Base-by-base conservation (phyloP, 2,329 filamentous ascomycete species). In the Chaetothyriales sp. region DNA sequence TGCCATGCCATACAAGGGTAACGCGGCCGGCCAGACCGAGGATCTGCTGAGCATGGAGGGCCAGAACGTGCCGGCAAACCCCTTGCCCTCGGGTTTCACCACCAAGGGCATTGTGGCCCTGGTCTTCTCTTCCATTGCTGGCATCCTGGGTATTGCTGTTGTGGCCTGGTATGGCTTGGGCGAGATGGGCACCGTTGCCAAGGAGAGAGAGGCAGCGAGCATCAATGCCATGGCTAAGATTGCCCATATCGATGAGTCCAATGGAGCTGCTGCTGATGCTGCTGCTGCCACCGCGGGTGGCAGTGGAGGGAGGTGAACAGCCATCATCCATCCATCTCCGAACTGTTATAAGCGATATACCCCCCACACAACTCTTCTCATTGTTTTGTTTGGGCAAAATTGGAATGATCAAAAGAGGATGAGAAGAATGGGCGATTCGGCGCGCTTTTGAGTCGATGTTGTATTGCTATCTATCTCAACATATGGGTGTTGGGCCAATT, bases 61-160 rank as follows among this genome's bases (percentile, higher is more conserved):
- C 8, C 70, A 84, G 64, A 82, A 81, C 51, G 67, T 63, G 37
- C 71, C 75, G 1, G 76, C 79, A 0, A 66, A 65, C 0, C 73
- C 69, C 44, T 63, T 90, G 15, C 85, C 85, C 0, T 73, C 70
- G 1, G 86, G 86, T 0, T 89, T 89, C 64, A 86, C 82, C 0
- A 66, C 80, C 0, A 74, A 76, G 37, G 87, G 86, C 6, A 84
- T 85, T 44, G 77, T 88, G 1, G 86, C 86, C 9, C 68, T 92
- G 58, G 81, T 82, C 1, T 86, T 90, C 63, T 86, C 82, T 62
- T 77, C 77, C 56, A 56, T 89, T 2, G 76, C 76, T 15, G 87
- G 85, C 2, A 70, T 89, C 47, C 59, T 86, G 5, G 86, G 86
- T 7, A 73, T 89, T 60, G 73, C 68, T 0, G 77, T 80, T 10